phyloP scores from a whole-genome alignment of 805 yeast species.

The Wickerhamomyces rabaulensis region DNA sequence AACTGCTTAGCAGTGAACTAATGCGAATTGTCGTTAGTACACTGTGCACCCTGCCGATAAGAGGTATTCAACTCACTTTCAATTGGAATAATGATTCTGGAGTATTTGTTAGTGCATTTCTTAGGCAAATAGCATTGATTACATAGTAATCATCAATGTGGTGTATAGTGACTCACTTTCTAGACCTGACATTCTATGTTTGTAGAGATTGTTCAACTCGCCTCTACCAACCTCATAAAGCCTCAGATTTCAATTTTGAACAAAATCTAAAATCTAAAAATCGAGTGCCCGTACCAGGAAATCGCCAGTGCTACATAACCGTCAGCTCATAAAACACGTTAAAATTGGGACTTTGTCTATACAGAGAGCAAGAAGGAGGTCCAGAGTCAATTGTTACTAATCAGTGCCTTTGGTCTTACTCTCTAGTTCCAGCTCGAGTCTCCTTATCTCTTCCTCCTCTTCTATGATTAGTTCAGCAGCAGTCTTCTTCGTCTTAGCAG shows the following conservation, averaged over 20 bases:
- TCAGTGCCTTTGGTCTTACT: neutral
- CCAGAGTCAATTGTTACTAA: too few species aligned
- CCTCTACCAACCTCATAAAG: too few species aligned
- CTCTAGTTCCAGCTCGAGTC: constrained; percentile 35
- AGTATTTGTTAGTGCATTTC: constrained; percentile 8
- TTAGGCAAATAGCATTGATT: neutral
- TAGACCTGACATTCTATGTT: constrained; percentile 31
- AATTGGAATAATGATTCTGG: constrained; percentile 59
- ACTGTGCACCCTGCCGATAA: neutral
- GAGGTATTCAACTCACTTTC: constrained; percentile 32
- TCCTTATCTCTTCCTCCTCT: constrained; percentile 42
- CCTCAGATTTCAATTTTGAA: too few species aligned
- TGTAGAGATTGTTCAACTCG: too few species aligned
- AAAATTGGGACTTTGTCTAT: neutral
- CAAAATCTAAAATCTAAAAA: too few species aligned
- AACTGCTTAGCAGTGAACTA: constrained; percentile 91
- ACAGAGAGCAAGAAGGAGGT: too few species aligned
- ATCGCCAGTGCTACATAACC: neutral
- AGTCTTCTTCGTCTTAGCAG: constrained; percentile 20
- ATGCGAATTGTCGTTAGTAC: constrained; percentile 11
- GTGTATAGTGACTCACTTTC: constrained; percentile 21
- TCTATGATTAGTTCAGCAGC: constrained; percentile 35
- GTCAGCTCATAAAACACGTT: neutral
- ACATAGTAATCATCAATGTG: neutral
- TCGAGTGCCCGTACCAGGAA: neutral